Evolutionary conservation across 2,329 filamentous ascomycete genomes (phyloP), one percentile per base, ranked within the genome.

Genomic region (Colletotrichum noveboracense): DNA sequence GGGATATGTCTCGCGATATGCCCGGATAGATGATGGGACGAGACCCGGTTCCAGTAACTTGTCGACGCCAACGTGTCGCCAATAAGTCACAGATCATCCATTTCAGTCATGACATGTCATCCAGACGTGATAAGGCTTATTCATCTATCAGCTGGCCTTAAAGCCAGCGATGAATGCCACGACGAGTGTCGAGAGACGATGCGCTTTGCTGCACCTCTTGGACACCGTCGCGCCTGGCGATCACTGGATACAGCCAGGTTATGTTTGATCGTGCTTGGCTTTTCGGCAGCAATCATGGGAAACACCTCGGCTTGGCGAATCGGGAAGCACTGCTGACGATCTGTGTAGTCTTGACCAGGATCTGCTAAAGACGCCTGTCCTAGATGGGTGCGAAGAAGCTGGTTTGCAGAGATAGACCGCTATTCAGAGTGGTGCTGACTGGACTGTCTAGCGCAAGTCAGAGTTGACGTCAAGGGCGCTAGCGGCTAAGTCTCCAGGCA

Each of bases 401-500:
- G n/a, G 60, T 24, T 24, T 64, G 60, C n/a, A 36, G 60, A 64
- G 32, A 38, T 9, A 38, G 32, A 28, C 60, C 30, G 32, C 60
- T 13, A 30, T 24, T 32, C 18, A 52, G 56, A n/a, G 28, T 38
- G 14, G 60, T 67, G 30, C 48, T 60, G 30, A 28, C 24, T 67
- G 62, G 36, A 24, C 56, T 30, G n/a, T 24, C n/a, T 34, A 58
- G 60, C 34, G 66, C 71, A 66, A 61, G 62, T 70, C 65, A 62
- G 43, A 62, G 28, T 43, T 28, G 66, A 48, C 38, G 26, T 76
- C 61, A 32, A 48, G n/a, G 36, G 52, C 36, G 30, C 28, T 60
- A 55, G 71, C 71, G 71, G 74, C 48, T 76, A 74, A 65, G 24
- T 52, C 52, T 21, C 38, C 74, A 48, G 36, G 10, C 30, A 52